Conservation (phyloP, 2,329 filamentous ascomycete genomes). For the Sporothrix protearum region DNA sequence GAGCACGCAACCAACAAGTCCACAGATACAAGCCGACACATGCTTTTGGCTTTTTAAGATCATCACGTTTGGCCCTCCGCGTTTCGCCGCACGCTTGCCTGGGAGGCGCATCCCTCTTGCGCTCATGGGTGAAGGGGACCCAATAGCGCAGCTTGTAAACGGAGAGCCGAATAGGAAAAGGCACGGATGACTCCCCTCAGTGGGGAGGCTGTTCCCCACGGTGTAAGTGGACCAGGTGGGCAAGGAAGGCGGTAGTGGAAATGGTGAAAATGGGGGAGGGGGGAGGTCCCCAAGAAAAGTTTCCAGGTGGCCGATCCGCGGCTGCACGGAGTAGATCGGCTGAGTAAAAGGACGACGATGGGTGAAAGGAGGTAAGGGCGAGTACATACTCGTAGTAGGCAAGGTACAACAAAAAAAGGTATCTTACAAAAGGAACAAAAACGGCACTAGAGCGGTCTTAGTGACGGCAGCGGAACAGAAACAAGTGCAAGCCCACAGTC, state of each 20-base stretch:
- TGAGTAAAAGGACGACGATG: conserved; percentile 15
- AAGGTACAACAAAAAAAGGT: too few species aligned
- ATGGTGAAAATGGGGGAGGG: not conserved
- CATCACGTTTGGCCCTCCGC: conserved; percentile 17
- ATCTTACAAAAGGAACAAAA: not conserved
- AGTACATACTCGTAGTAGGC: not conserved
- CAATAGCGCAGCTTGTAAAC: not conserved
- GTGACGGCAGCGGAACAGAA: not conserved
- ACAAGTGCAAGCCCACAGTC: not conserved
- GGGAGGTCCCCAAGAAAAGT: not conserved
- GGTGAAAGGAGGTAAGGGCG: not conserved
- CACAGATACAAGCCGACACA: not conserved
- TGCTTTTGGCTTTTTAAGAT: not conserved
- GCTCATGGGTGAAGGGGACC: conserved; percentile 13
- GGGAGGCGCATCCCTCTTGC: not conserved
- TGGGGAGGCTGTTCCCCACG: conserved; percentile 7
- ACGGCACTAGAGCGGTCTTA: not conserved
- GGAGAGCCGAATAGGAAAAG: not conserved
- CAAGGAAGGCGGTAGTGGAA: not conserved
- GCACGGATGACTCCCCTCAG: not conserved
- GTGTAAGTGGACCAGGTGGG: conserved; percentile 8
- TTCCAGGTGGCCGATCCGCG: conserved; percentile 25
- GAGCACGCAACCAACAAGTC: not conserved
- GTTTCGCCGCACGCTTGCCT: conserved; percentile 22
- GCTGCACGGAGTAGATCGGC: conserved; percentile 28